Base-by-base conservation (phyloP, 352 stramenopile species). In the Globisporangium mamillatum region DNA sequence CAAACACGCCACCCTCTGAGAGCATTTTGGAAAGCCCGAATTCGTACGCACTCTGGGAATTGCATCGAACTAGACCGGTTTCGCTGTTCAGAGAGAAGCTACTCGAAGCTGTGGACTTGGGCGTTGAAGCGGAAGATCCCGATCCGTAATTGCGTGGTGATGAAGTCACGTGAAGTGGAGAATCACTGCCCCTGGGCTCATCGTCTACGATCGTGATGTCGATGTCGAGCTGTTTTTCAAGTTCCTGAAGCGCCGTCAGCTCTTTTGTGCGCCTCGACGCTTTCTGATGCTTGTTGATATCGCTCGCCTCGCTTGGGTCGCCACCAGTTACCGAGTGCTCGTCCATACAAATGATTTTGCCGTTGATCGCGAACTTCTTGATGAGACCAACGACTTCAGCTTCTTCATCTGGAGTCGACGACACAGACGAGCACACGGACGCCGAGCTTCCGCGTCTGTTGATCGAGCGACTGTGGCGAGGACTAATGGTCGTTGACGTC, bases 1-100 rank as follows among this genome's bases (percentile, higher is more conserved):
- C 94, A 72, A 98, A 98, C 8, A 80, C 79, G 16, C 77, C 77
- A 7, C 71, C 77, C 44, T 87, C 81, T 1, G 70, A 76, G 16
- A 93, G 67, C 25, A 93, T 68, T 61, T 90, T 92, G 10, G 83
- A 78, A 25, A 93, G 67, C 22, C 86, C 82, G 55, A 79, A 69
- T 58, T 93, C 86, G 55, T 93, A 93, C 27, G 83, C 75, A 34
- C 75, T 86, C 59, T 78, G 86, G 5, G 85, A 92, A 41, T 80
- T 75, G 27, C 80, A 73, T 1, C 79, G 80, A 38, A 92, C 84
- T n/a, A 92, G 65, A 46, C 41, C 70, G 18, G 66, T 55, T 9
- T 84, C 69, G 5, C 76, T 66, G 9, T 78, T 64, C 1, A 63
- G 27, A 1, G 71, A 58, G 34, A 67, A 58, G 46, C 60, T 57